phyloP scores from a whole-genome alignment of 768 basidiomycete genomes.

The Vararia minispora region DNA sequence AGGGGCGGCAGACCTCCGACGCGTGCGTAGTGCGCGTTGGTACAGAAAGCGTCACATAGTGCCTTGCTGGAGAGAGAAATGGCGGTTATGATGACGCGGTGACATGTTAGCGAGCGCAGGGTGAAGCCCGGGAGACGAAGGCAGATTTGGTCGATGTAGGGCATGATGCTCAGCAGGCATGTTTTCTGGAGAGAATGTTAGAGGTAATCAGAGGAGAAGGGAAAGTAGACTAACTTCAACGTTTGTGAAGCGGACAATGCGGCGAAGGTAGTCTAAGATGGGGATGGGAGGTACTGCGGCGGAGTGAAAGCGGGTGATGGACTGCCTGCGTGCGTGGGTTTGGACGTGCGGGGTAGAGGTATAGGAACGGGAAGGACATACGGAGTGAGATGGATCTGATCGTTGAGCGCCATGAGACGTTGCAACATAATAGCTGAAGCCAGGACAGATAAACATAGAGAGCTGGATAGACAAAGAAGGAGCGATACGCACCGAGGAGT shows the following conservation, averaged over 20 bases:
- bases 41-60: constrained; percentile 91
- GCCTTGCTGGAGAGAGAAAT: constrained; percentile 91
- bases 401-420: constrained; percentile 91
- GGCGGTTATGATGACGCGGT: constrained; percentile 93
- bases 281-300: constrained; percentile 80
- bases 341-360: constrained; percentile 12
- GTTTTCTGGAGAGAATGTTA: constrained; percentile 40
- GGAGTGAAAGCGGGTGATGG: constrained; percentile 94
- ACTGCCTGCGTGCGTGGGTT: constrained; percentile 43
- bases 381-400: constrained; percentile 85
- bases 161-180: constrained; percentile 70
- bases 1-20: constrained; percentile 89
- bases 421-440: constrained; percentile 95
- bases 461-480: constrained; percentile 9
- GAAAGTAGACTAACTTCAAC: constrained; percentile 58
- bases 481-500: constrained; percentile 62
- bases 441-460: constrained; percentile 15
- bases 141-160: constrained; percentile 93
- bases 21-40: constrained; percentile 88
- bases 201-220: constrained; percentile 1
- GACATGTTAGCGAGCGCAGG: constrained; percentile 90
- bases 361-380: constrained; percentile 22
- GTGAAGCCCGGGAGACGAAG: constrained; percentile 80
- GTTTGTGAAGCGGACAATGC: constrained; percentile 92
- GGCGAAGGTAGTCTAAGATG: constrained; percentile 85